Percentiles rank a stretch among this genome's conserved stretches.
Evolutionary conservation across 116 monocot genomes (phyloP).

Genomic region (Posidonia oceanica): DNA sequence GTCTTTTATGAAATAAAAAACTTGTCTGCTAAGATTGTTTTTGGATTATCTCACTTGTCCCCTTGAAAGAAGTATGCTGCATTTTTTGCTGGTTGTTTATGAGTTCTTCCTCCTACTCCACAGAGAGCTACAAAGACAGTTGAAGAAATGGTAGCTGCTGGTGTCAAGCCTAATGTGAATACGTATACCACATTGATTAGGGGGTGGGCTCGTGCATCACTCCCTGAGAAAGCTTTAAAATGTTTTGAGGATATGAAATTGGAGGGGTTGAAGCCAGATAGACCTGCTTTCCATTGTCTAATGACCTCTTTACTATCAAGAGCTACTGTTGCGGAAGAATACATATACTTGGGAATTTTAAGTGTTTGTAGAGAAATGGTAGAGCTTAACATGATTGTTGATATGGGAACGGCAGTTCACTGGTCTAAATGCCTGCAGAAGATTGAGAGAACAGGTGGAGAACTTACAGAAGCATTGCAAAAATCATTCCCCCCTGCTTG

Average conservation of each 20-base stretch:
- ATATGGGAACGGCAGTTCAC: conserved; percentile 75
- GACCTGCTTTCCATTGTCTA: conserved; percentile 84
- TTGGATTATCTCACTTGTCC: no score
- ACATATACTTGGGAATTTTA: conserved; percentile 56
- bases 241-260: conserved; percentile 85
- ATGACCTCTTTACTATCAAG: conserved; percentile 81
- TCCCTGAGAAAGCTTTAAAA: conserved; percentile 73
- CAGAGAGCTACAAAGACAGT: conserved; percentile 72
- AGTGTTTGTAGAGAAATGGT: conserved; percentile 76
- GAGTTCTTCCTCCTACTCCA: conserved; percentile 5
- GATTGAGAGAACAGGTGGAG: conserved; percentile 86
- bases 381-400: conserved; percentile 55
- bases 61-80: not conserved
- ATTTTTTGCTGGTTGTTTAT: not conserved
- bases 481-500: conserved; percentile 83
- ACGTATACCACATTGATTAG: conserved; percentile 86
- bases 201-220: conserved; percentile 83
- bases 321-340: conserved; percentile 60
- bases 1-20: not conserved
- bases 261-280: conserved; percentile 65
- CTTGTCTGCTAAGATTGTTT: not conserved
- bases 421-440: conserved; percentile 74
- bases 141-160: conserved; percentile 76
- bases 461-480: conserved; percentile 79
- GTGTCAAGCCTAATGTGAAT: conserved; percentile 70